Conservation (phyloP, 1,284 basidiomycete species). For the Apiotrichum porosum region DNA sequence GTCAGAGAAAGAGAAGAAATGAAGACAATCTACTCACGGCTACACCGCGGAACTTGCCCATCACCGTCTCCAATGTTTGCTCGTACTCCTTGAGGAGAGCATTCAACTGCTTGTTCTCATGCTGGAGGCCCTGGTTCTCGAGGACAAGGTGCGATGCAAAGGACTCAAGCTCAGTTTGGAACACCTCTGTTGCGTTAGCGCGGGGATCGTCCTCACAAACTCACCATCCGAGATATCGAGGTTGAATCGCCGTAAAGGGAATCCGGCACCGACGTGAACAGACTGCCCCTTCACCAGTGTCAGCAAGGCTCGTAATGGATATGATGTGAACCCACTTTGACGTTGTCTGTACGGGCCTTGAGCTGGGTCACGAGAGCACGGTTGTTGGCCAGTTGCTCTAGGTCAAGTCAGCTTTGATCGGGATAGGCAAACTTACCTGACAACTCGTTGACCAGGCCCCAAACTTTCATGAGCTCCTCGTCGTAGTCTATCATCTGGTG, state of each 20-base stretch:
- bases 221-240: conserved; percentile 83
- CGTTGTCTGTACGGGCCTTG: conserved; percentile 65
- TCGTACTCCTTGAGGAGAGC: conserved; percentile 90
- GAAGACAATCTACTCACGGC: conserved; percentile 59
- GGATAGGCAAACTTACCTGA: conserved; percentile 30
- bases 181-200: conserved; percentile 61
- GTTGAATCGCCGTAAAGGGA: conserved; percentile 81
- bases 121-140: conserved; percentile 84
- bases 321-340: conserved; percentile 61
- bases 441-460: conserved; percentile 74
- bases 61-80: conserved; percentile 87
- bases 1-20: not conserved
- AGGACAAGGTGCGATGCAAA: conserved; percentile 83
- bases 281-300: conserved; percentile 63
- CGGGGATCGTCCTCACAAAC: conserved; percentile 20
- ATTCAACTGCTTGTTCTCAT: conserved; percentile 92
- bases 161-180: conserved; percentile 87
- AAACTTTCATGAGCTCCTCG: conserved; percentile 65
- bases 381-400: conserved; percentile 82
- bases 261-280: conserved; percentile 69
- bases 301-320: not conserved
- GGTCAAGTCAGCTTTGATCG: conserved; percentile 18
- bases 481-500: conserved; percentile 50
- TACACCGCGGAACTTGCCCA: conserved; percentile 91
- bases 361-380: conserved; percentile 69